Conservation (phyloP, 192 early-diverging fungal species). For the Coemansia sp. region DNA sequence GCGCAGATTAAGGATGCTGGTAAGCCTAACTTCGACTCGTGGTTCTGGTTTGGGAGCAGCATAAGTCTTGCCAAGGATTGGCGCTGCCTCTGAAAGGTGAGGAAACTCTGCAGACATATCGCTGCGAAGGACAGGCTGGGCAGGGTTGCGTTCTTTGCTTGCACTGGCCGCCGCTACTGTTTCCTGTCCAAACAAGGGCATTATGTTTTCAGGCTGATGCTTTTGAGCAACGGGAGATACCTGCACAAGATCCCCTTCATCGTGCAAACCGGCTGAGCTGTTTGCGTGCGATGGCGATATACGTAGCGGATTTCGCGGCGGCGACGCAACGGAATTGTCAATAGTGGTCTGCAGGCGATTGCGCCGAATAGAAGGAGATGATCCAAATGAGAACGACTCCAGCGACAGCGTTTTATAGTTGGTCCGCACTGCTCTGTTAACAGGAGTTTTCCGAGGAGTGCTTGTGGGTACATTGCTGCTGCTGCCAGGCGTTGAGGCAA, state of each 20-base stretch:
- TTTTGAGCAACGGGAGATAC: background rate
- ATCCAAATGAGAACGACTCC: constrained; percentile 56
- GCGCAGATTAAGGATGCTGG: constrained; percentile 75
- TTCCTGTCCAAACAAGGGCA: constrained; percentile 4
- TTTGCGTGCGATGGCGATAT: constrained; percentile 22
- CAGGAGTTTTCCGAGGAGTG: constrained; percentile 50
- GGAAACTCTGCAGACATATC: background rate
- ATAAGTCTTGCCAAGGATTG: constrained; percentile 17
- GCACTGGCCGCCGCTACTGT: background rate
- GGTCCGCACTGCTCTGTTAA: constrained; percentile 81
- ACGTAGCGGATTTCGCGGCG: constrained; percentile 7
- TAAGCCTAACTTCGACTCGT: constrained; percentile 74
- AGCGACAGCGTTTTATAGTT: constrained; percentile 78
- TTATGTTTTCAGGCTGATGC: constrained; percentile 11
- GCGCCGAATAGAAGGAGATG: constrained; percentile 30
- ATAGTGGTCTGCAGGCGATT: constrained; percentile 36
- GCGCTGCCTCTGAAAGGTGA: constrained; percentile 2
- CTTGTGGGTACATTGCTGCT: constrained; percentile 7
- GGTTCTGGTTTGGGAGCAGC: constrained; percentile 28
- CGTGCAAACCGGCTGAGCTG: background rate
- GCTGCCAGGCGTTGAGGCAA: background rate
- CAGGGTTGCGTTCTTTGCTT: too few species aligned
- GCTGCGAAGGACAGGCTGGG: background rate
- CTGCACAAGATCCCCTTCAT: background rate
- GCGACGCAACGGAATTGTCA: constrained; percentile 15